Conservation (phyloP, 2,329 filamentous ascomycete species). For the Byssoonygena ceratinophila region DNA sequence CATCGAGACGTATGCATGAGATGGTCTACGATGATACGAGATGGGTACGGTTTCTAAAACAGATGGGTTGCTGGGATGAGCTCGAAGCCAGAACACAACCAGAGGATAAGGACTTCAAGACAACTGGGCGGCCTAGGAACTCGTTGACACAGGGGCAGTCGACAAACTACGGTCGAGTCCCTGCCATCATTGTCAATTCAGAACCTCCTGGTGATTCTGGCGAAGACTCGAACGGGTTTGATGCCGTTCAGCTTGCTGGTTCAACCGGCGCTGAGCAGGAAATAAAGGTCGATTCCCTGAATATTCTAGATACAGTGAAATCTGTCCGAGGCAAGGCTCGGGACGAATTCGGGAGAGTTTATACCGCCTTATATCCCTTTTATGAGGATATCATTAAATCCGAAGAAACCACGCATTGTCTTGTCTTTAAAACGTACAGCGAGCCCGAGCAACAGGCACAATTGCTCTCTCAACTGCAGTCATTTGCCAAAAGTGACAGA, state of each 20-base stretch:
- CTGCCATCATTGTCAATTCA: not conserved
- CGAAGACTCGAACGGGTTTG: constrained; percentile 60
- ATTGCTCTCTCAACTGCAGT: constrained; percentile 70
- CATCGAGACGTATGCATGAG: constrained; percentile 78
- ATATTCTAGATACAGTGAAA: constrained; percentile 57
- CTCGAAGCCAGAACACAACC: constrained; percentile 68
- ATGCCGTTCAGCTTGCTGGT: constrained; percentile 55
- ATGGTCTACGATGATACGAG: constrained; percentile 98
- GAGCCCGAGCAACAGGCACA: constrained; percentile 84
- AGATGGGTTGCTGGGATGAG: constrained; percentile 90
- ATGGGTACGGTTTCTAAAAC: constrained; percentile 78
- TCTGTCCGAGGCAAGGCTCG: constrained; percentile 78
- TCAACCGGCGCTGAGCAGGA: constrained; percentile 24
- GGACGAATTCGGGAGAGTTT: constrained; percentile 82
- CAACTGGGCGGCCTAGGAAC: not conserved
- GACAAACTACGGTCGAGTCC: not conserved
- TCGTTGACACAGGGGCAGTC: not conserved
- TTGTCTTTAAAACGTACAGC: constrained; percentile 75
- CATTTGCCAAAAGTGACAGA: constrained; percentile 72
- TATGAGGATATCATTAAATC: constrained; percentile 71
- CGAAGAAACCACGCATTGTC: constrained; percentile 61
- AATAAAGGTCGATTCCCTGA: constrained; percentile 52
- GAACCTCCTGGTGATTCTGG: not conserved
- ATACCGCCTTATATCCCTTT: constrained; percentile 77
- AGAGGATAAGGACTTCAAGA: constrained; percentile 50